A percentile compares a stretch with the other conserved stretches of the same genome.
Evolutionary conservation across 2,329 filamentous ascomycete species (phyloP).

Genomic region (Nectriaceae sp.): DNA sequence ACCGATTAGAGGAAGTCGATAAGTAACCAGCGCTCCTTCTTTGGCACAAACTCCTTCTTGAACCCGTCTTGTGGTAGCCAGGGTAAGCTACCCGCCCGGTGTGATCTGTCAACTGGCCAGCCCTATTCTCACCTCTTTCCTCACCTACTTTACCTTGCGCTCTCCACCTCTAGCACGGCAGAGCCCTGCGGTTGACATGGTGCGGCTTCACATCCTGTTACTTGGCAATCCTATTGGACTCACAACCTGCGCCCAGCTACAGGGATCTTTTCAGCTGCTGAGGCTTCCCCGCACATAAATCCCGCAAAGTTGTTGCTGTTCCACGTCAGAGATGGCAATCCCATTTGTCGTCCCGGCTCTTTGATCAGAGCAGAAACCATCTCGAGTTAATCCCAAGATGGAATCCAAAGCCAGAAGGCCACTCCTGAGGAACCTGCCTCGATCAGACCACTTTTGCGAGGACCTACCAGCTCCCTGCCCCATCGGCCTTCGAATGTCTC

Average conservation of each 20-base stretch:
- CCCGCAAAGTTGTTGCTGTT: slow-evolving; percentile 1
- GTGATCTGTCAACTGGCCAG: not conserved
- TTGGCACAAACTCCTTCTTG: not conserved
- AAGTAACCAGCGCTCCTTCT: no score
- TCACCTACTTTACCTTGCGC: slow-evolving; percentile 1
- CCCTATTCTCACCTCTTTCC: slow-evolving; percentile 2
- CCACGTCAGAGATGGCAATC: not conserved
- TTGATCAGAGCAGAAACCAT: slow-evolving; percentile 5
- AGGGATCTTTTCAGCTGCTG: slow-evolving; percentile 5
- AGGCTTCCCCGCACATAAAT: slow-evolving; percentile 4
- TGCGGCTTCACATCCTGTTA: not conserved
- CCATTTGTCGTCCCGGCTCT: slow-evolving; percentile 1
- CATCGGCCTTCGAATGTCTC: no score
- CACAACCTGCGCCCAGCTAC: not conserved
- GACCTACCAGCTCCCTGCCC: no score
- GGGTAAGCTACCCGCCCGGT: not conserved
- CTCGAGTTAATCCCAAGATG: not conserved
- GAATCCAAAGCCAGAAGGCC: no score
- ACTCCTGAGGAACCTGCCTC: not conserved
- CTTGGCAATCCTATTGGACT: not conserved
- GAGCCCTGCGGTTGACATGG: slow-evolving; percentile 1
- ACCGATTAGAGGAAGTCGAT: no score
- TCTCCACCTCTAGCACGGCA: slow-evolving; percentile 2
- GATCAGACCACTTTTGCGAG: no score
- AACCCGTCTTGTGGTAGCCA: not conserved